Conservation (phyloP, 352 stramenopile genomes). For the Phytophthora pini region DNA sequence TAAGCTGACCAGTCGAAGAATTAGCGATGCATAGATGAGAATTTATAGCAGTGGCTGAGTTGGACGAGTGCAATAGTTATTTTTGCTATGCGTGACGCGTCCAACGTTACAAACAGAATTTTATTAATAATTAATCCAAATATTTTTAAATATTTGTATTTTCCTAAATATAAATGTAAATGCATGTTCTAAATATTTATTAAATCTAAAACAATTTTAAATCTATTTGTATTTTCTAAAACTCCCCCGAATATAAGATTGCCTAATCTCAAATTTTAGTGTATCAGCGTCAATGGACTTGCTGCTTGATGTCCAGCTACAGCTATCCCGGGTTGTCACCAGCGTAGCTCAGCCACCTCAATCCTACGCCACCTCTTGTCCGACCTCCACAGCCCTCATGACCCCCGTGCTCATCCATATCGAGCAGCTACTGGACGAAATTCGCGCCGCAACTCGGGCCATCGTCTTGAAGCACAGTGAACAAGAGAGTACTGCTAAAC, state of each 20-base stretch:
- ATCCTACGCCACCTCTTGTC: neutral
- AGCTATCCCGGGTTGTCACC: constrained; percentile 5
- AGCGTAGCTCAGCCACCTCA: neutral
- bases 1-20: neutral
- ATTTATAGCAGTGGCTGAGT: constrained; percentile 4
- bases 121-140: too few relatives aligned
- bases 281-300: neutral
- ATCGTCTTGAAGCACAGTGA: neutral
- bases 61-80: neutral
- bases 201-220: too few relatives aligned
- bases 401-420: constrained; percentile 21
- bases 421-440: constrained; percentile 22
- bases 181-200: too few relatives aligned
- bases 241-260: too few relatives aligned
- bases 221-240: neutral
- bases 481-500: neutral
- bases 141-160: too few relatives aligned
- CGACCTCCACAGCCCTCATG: neutral
- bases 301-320: constrained; percentile 2
- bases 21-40: neutral
- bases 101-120: too few relatives aligned
- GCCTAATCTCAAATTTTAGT: too few relatives aligned
- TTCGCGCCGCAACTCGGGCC: constrained; percentile 6
- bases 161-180: too few relatives aligned
- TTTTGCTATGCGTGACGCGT: neutral